Evolutionary conservation across 257 asterid species (phyloP), one percentile per base, ranked within the genome.

Genomic region (Leptodermis oblonga): DNA sequence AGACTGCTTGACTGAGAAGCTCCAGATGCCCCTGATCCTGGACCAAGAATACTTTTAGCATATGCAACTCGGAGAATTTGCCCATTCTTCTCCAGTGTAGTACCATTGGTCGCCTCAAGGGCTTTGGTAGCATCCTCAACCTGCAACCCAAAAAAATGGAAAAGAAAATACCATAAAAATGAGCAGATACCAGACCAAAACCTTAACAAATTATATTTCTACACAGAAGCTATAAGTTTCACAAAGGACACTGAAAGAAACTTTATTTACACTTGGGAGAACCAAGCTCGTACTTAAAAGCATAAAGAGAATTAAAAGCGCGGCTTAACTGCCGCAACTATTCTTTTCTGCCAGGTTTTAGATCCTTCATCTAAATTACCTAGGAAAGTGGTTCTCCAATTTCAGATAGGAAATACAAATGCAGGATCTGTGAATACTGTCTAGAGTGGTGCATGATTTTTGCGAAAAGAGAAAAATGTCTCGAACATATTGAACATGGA

Each of bases 11-110:
- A 88, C 78, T 93, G 96, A 69, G 95, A 85, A 75, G 90, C 78
- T 74, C 93, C 96, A 25, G 94, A 71, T 54, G 74, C 80, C 67
- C 87, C 79, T 58, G 95, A 84, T 78, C 96, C 97, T 69, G 95
- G 86, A 69, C 97, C 99, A 37, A 86, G 84, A 75, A 87, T 84
- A 82, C 99, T 93, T 82, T 93, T 93, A n/a, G 99, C 99, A 86
- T 82, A 93, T 25, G 99, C 96, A 77, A 93, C 99, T 79, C 99
- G 88, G 79, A 93, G 96, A 80, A 90, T 86, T 85, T 91, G 99
- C 37, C 99, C 99, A 81, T 93, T 93, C 84, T 86, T 93, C 87
- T 91, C 99, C 83, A 90, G 74, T 33, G 94, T 78, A 65, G 92
- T 93, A 65, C 99, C 96, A 65, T 90, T 90, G 34, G 99, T 93